phyloP scores from a whole-genome alignment of 2,329 filamentous ascomycete genomes.

The Colletotrichum higginsianum region DNA sequence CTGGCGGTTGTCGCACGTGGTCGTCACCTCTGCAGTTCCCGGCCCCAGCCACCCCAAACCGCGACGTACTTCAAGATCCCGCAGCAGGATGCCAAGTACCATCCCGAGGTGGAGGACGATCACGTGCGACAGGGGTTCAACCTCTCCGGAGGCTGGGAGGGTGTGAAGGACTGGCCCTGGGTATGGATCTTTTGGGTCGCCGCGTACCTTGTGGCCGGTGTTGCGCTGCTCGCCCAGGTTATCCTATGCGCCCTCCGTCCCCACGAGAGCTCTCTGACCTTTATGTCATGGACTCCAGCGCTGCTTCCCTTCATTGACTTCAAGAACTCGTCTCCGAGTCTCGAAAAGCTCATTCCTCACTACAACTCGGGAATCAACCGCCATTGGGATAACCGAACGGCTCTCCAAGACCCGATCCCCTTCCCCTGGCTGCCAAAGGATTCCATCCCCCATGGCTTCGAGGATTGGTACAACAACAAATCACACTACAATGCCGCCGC shows the following conservation, averaged over 20 bases:
- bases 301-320: slow-evolving; percentile 54
- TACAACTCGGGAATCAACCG: slow-evolving; percentile 45
- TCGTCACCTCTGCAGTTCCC: not conserved
- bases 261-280: slow-evolving; percentile 49
- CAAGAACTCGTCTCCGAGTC: slow-evolving; percentile 46
- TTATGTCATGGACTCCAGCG: slow-evolving; percentile 54
- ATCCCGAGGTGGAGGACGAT: not conserved
- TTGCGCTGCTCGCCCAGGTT: not conserved
- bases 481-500: slow-evolving; percentile 50
- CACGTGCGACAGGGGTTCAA: not conserved
- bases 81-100: not conserved
- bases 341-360: slow-evolving; percentile 46
- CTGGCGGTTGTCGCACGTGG: not conserved
- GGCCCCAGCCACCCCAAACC: not conserved
- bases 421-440: slow-evolving; percentile 49
- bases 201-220: not conserved
- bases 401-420: slow-evolving; percentile 45
- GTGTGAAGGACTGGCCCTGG: not conserved
- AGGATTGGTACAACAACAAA: slow-evolving; percentile 48
- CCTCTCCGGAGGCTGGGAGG: not conserved
- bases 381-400: slow-evolving; percentile 50
- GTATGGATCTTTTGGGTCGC: not conserved
- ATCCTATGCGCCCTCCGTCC: slow-evolving; percentile 46
- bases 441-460: slow-evolving; percentile 35
- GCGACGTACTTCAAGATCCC: not conserved